phyloP scores from a whole-genome alignment of 2,329 filamentous ascomycete genomes.

The Neofusicoccum kwambonambiense region DNA sequence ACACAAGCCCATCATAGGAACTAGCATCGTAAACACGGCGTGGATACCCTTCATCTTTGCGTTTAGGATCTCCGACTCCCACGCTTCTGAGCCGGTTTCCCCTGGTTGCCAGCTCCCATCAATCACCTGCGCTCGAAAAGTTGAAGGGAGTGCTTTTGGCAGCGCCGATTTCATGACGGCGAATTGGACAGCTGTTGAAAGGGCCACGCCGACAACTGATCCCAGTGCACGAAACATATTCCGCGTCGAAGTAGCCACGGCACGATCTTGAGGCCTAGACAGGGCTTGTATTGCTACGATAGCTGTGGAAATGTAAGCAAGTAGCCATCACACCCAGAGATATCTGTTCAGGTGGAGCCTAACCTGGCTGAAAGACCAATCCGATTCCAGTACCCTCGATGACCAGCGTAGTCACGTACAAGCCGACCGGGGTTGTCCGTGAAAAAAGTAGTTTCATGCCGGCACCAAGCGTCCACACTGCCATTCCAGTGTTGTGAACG shows the following conservation, averaged over 20 bases:
- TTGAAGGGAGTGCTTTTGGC: neutral
- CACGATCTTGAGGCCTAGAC: slow-evolving; percentile 25
- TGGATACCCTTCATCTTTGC: slow-evolving; percentile 27
- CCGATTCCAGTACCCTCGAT: slow-evolving; percentile 32
- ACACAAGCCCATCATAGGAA: slow-evolving; percentile 28
- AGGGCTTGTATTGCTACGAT: slow-evolving; percentile 31
- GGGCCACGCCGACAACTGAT: slow-evolving; percentile 25
- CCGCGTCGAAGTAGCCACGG: slow-evolving; percentile 29
- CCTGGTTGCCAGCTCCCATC: slow-evolving; percentile 23
- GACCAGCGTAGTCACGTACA: slow-evolving; percentile 24
- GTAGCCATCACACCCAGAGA: too few species aligned
- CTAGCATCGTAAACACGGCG: slow-evolving; percentile 26
- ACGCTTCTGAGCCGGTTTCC: slow-evolving; percentile 14
- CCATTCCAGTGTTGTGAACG: slow-evolving; percentile 25
- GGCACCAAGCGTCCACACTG: slow-evolving; percentile 27
- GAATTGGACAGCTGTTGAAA: slow-evolving; percentile 3
- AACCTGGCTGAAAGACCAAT: slow-evolving; percentile 28
- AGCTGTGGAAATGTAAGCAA: slow-evolving; percentile 18
- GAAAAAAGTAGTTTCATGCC: slow-evolving; percentile 28
- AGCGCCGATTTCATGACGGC: slow-evolving; percentile 14
- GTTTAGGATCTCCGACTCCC: slow-evolving; percentile 23
- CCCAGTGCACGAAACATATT: slow-evolving; percentile 30
- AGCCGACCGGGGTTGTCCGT: slow-evolving; percentile 20
- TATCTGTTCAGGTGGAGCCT: neutral
- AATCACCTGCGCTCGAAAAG: slow-evolving; percentile 20